Evolutionary conservation across 1,284 basidiomycete species (phyloP), one percentile per base, ranked within the genome.

Genomic region (Irpex lacteus): DNA sequence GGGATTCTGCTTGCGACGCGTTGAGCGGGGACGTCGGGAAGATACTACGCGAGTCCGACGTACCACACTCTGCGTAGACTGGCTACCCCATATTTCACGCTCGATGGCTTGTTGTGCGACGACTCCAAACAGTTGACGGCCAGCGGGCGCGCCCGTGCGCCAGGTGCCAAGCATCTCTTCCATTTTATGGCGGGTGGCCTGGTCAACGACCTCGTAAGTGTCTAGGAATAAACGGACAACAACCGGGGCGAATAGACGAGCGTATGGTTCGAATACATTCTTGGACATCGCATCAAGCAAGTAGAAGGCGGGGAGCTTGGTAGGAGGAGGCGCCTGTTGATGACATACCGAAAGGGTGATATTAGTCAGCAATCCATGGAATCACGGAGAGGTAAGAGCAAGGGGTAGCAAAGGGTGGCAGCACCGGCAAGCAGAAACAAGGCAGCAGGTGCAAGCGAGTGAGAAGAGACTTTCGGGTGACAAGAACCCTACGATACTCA

Each of bases 221-320:
- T 92, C 87, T 69, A 96, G 80, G 78, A 95, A 98, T 5, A 96
- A 79, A 21, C 85, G 83, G 60, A 89, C 87, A 63, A 95, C 89
- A 71, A 94, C 84, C 4, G 87, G 83, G 19, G 92, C 82, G 70
- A 96, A 94, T 65, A 87, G 84, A 65, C 88, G 86, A 32, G 93
- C 92, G 77, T 97, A 98, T 11, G 95, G 95, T 54, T 92, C 86
- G 68, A 89, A 95, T 49, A 96, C 88, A 78, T 98, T 98, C 78
- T 98, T 98, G 60, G 92, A 94, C 66, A 99, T 96, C 13, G 96
- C 96, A 74, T 99, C 98, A 72, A 99, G 84, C 9, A 98, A 85
- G 76, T 99, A 99, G 70, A 98, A 94, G 0, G 93, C 85, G 0
- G 98, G 97, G 3, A 99, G 83, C 76, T 98, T 97, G 83, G 93